Conservation (phyloP, 805 yeast genomes). For the Suhomyces sp. region DNA sequence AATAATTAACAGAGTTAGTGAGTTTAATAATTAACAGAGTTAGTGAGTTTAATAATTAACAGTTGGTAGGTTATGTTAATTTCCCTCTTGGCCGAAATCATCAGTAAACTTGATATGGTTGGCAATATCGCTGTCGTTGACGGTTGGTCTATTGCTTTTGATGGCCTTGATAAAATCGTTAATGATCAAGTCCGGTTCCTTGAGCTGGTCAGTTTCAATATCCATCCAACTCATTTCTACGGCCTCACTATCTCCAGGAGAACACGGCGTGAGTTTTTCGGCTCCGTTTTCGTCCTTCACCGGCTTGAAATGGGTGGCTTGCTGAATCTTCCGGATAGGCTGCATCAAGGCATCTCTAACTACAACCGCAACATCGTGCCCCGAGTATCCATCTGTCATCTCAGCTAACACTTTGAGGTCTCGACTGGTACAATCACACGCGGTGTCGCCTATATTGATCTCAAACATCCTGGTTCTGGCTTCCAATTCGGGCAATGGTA, state of each 20-base stretch:
- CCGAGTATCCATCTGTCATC: slow-evolving; percentile 96
- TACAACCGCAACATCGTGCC: slow-evolving; percentile 94
- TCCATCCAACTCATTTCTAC: slow-evolving; percentile 92
- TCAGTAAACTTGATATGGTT: slow-evolving; percentile 85
- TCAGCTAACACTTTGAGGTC: slow-evolving; percentile 80
- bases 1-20: too few species aligned
- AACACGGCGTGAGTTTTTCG: slow-evolving; percentile 78
- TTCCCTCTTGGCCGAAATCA: slow-evolving; percentile 98
- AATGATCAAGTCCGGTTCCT: slow-evolving; percentile 84
- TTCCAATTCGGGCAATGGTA: slow-evolving; percentile 90
- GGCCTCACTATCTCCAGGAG: slow-evolving; percentile 92
- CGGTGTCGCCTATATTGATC: slow-evolving; percentile 85
- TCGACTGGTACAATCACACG: slow-evolving; percentile 68
- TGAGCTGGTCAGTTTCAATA: slow-evolving; percentile 80
- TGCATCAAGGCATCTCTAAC: slow-evolving; percentile 98
- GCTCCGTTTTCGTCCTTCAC: slow-evolving; percentile 42
- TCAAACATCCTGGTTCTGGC: slow-evolving; percentile 94
- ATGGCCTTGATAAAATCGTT: slow-evolving; percentile 93
- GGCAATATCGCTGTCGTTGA: slow-evolving; percentile 75
- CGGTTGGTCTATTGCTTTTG: slow-evolving; percentile 91
- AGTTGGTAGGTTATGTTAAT: too few species aligned
- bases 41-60: too few species aligned
- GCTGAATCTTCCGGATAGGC: slow-evolving; percentile 92
- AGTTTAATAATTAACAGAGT: too few species aligned
- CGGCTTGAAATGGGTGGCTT: slow-evolving; percentile 89